Evolutionary conservation across 2,329 filamentous ascomycete genomes (phyloP).

Genomic region (Fusarium dlaminii): DNA sequence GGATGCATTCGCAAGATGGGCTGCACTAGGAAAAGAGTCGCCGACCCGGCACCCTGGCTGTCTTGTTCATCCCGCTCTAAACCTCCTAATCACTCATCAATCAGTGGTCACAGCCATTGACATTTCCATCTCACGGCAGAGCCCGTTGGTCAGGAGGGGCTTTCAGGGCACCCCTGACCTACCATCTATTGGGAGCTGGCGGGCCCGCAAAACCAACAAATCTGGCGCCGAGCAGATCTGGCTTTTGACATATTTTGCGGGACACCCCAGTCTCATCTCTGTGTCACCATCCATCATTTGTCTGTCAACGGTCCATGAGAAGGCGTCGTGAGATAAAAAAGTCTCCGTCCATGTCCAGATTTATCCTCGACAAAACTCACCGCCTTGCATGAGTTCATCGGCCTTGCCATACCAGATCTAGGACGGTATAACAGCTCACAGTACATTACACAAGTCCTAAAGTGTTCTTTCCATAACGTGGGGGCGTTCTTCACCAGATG

Average conservation of each 20-base stretch:
- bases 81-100: conserved; percentile 28
- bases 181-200: conserved; percentile 32
- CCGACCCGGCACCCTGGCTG: conserved; percentile 31
- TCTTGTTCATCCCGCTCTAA: conserved; percentile 1
- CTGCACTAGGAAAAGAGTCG: conserved; percentile 47
- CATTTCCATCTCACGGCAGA: conserved; percentile 36
- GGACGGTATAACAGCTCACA: conserved; percentile 8
- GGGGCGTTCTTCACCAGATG: conserved; percentile 32
- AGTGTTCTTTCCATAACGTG: conserved; percentile 19
- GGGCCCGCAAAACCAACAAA: conserved; percentile 33
- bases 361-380: conserved; percentile 22
- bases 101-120: conserved; percentile 28
- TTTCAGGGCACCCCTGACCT: conserved; percentile 38
- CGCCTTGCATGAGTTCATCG: conserved; percentile 32
- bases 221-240: conserved; percentile 44
- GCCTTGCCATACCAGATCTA: conserved; percentile 29
- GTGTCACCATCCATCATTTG: conserved; percentile 43
- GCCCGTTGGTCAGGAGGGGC: conserved; percentile 40
- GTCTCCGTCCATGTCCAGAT: conserved; percentile 14
- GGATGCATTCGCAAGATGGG: conserved; percentile 47
- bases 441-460: conserved; percentile 8
- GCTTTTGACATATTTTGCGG: conserved; percentile 47
- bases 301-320: conserved; percentile 37
- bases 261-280: conserved; percentile 45
- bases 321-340: conserved; percentile 25